phyloP scores from a whole-genome alignment of 2,329 filamentous ascomycete species.

The Neopestalotiopsis rosae region DNA sequence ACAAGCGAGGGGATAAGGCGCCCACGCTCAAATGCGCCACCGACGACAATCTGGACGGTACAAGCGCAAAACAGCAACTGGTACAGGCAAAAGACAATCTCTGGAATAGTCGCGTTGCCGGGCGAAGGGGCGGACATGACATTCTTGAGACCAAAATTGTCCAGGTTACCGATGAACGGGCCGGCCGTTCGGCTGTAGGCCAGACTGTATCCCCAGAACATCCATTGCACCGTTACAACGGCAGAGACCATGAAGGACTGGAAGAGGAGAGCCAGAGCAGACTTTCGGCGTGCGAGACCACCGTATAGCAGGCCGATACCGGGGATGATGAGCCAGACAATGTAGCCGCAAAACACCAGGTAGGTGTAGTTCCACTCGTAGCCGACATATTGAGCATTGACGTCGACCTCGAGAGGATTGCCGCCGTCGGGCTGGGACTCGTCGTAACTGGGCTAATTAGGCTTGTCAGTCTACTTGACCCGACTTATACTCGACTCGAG shows the following conservation, averaged over 20 bases:
- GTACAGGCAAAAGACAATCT: slow-evolving; percentile 44
- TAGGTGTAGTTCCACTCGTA: slow-evolving; percentile 67
- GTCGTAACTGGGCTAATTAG: slow-evolving; percentile 24
- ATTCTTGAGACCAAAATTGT: slow-evolving; percentile 39
- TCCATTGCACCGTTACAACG: slow-evolving; percentile 51
- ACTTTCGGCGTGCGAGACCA: slow-evolving; percentile 43
- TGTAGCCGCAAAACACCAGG: slow-evolving; percentile 60
- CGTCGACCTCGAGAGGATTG: slow-evolving; percentile 26
- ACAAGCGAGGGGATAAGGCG: slow-evolving; percentile 57
- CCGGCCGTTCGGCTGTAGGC: slow-evolving; percentile 43
- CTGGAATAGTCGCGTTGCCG: slow-evolving; percentile 42
- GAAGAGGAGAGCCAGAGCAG: slow-evolving; percentile 50
- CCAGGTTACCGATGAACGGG: slow-evolving; percentile 42
- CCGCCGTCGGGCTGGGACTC: slow-evolving; percentile 30
- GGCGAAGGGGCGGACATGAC: slow-evolving; percentile 42
- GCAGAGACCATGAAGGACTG: slow-evolving; percentile 53
- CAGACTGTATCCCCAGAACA: slow-evolving; percentile 52
- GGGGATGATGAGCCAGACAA: slow-evolving; percentile 66
- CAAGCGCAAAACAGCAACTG: slow-evolving; percentile 44
- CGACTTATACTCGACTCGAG: neutral
- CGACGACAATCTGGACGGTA: slow-evolving; percentile 45
- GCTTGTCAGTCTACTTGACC: neutral
- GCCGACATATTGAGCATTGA: slow-evolving; percentile 59
- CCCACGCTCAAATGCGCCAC: slow-evolving; percentile 43
- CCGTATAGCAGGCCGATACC: slow-evolving; percentile 46